Percentiles rank a stretch among this genome's conserved stretches.
These are phyloP conservation scores for Akanthomyces uredinophilus DNA, from an alignment of 2,329 filamentous ascomycete genomes.

Conservation along the genomic window DNA sequence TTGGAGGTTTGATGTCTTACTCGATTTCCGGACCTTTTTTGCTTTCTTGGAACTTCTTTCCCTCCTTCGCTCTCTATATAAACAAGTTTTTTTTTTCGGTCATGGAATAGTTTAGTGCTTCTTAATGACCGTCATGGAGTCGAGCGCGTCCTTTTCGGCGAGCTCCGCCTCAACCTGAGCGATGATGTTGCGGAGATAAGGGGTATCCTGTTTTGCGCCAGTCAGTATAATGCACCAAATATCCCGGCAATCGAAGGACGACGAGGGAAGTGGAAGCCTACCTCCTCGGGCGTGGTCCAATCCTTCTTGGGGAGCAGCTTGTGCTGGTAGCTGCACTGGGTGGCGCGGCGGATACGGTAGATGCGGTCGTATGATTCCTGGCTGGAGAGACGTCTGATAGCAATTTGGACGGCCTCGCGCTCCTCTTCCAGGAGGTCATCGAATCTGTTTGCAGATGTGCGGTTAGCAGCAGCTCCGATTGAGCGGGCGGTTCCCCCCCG, in stretches of 20 bases:
- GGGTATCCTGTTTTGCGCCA: conserved; percentile 37
- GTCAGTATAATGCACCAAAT: background rate
- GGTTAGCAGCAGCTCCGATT: background rate
- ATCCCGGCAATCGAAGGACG: no score
- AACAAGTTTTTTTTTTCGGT: background rate
- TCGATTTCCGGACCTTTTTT: background rate
- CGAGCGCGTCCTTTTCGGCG: conserved; percentile 48
- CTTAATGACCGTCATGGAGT: conserved; percentile 46
- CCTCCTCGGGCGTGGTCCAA: conserved; percentile 55
- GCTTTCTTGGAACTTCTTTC: background rate
- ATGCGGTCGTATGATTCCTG: conserved; percentile 95
- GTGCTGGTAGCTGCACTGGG: conserved; percentile 66
- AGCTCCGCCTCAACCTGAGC: conserved; percentile 44
- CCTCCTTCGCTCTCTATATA: background rate
- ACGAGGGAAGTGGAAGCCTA: conserved; percentile 22
- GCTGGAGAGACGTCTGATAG: conserved; percentile 82
- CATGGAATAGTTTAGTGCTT: conserved; percentile 35
- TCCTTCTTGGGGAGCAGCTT: conserved; percentile 58
- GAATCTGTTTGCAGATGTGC: conserved; percentile 51
- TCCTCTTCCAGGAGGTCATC: conserved; percentile 96
- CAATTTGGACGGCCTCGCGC: conserved; percentile 76
- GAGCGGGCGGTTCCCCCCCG: background rate
- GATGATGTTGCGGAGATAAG: conserved; percentile 51
- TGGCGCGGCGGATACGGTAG: conserved; percentile 91
- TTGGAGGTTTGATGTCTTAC: background rate